phyloP scores from a whole-genome alignment of 768 basidiomycete species.

The Tulasnella sp. region DNA sequence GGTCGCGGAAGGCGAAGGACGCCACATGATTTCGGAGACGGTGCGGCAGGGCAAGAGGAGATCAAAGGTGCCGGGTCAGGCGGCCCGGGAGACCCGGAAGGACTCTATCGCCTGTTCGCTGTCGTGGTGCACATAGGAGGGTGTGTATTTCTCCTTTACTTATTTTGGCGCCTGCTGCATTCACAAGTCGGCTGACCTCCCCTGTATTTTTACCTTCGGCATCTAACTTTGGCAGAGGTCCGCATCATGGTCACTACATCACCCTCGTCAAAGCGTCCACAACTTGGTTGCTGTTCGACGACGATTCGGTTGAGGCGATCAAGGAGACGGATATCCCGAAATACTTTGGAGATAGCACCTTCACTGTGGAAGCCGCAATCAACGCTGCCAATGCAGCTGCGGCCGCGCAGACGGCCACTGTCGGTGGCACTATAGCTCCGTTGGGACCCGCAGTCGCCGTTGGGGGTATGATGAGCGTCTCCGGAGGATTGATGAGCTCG shows the following conservation, averaged over 20 bases:
- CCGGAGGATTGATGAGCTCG: conserved; percentile 13
- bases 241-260: conserved; percentile 98
- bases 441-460: background rate
- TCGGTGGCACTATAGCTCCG: background rate
- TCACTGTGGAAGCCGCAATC: conserved; percentile 20
- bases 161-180: conserved; percentile 29
- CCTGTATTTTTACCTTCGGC: background rate
- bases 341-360: conserved; percentile 80
- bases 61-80: conserved; percentile 23
- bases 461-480: background rate
- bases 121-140: conserved; percentile 99
- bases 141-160: conserved; percentile 50
- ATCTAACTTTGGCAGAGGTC: conserved; percentile 52
- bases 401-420: background rate
- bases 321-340: conserved; percentile 85
- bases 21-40: conserved; percentile 14
- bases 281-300: conserved; percentile 91
- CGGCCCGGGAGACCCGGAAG: conserved; percentile 68
- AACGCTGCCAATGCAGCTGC: conserved; percentile 18
- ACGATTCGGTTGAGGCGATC: conserved; percentile 85
- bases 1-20: conserved; percentile 16
- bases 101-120: conserved; percentile 90
- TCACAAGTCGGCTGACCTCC: conserved; percentile 31
- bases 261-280: conserved; percentile 82
- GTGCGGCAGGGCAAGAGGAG: background rate